phyloP scores from a whole-genome alignment of 2,329 filamentous ascomycete genomes.

The Xylaria sp. region DNA sequence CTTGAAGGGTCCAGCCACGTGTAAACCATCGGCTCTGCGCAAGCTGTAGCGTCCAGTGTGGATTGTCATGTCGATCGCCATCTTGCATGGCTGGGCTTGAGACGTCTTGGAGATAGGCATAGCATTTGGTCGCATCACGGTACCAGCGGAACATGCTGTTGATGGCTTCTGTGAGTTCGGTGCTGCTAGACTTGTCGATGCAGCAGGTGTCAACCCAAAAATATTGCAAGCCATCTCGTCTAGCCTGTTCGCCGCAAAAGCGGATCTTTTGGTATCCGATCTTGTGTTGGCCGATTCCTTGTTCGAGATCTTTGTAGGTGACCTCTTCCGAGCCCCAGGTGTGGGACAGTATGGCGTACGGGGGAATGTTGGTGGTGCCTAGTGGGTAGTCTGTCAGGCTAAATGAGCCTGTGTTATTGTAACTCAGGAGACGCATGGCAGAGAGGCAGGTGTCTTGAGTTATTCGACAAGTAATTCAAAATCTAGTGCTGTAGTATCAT shows the following conservation, averaged over 20 bases:
- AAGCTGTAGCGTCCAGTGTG: neutral
- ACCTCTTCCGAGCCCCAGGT: slow-evolving; percentile 28
- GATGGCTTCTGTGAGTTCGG: slow-evolving; percentile 25
- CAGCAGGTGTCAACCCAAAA: slow-evolving; percentile 16
- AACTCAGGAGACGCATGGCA: no score
- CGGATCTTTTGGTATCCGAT: slow-evolving; percentile 23
- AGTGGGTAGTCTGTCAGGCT: no score
- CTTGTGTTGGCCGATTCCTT: slow-evolving; percentile 11
- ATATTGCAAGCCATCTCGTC: slow-evolving; percentile 17
- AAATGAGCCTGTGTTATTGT: no score
- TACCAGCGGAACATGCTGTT: slow-evolving; percentile 31
- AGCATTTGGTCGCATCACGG: slow-evolving; percentile 20
- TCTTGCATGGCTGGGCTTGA: neutral
- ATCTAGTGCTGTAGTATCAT: no score
- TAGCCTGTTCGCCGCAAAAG: slow-evolving; percentile 27
- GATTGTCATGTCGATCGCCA: no score
- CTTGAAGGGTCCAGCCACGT: no score
- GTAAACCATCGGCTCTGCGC: neutral
- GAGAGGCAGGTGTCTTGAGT: no score
- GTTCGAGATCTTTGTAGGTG: slow-evolving; percentile 22
- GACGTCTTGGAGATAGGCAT: slow-evolving; percentile 30
- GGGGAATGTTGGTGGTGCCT: slow-evolving; percentile 18
- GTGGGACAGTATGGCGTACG: slow-evolving; percentile 31
- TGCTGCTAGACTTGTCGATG: slow-evolving; percentile 23
- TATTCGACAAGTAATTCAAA: no score